Conservation (phyloP, 495 filamentous ascomycete genomes). For the Aspergillus bertholletiae region DNA sequence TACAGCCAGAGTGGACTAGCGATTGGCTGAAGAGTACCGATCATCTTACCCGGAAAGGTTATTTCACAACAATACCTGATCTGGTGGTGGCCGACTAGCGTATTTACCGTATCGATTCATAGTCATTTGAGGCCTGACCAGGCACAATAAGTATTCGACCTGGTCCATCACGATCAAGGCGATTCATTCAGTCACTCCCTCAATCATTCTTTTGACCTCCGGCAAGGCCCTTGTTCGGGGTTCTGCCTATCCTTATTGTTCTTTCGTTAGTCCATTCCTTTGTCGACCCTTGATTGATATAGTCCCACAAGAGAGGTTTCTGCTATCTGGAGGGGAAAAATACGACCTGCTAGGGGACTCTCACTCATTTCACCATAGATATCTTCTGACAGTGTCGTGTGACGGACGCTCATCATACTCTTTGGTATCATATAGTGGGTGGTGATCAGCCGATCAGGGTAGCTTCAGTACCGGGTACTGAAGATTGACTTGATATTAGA, state of each 20-base stretch:
- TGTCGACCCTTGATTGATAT: slow-evolving; percentile 7
- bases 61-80: neutral
- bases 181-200: neutral
- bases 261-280: slow-evolving; percentile 9
- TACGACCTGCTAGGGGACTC: too few species aligned
- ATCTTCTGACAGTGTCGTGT: slow-evolving; percentile 14
- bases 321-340: too few species aligned
- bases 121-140: neutral
- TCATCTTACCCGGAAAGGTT: neutral
- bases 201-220: neutral
- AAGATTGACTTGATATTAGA: slow-evolving; percentile 19
- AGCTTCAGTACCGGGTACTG: slow-evolving; percentile 34
- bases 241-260: slow-evolving; percentile 5
- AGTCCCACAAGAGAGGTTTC: too few species aligned
- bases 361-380: neutral
- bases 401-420: slow-evolving; percentile 1
- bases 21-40: neutral
- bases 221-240: slow-evolving; percentile 2
- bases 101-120: neutral
- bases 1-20: neutral
- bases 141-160: neutral
- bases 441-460: slow-evolving; percentile 13
- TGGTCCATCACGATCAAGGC: neutral
- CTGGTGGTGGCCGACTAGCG: neutral
- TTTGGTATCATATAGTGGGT: neutral